Evolutionary conservation across 306 rosid species (phyloP).

Genomic region (Myrica gale): DNA sequence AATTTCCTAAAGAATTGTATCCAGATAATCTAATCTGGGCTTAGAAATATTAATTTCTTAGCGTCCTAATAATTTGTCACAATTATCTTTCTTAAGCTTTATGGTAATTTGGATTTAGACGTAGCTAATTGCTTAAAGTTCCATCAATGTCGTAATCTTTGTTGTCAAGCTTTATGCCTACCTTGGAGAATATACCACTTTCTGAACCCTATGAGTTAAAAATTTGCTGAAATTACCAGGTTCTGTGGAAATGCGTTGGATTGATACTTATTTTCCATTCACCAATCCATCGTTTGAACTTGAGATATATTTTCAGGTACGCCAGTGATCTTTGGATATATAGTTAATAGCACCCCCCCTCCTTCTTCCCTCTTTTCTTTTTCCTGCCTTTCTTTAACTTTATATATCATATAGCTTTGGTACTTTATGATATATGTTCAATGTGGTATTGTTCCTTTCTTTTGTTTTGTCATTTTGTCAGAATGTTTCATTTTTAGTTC

Average conservation of each 20-base stretch:
- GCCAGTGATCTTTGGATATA: conserved; percentile 16
- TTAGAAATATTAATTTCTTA: not conserved
- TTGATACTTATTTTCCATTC: conserved; percentile 93
- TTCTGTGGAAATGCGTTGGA: conserved; percentile 96
- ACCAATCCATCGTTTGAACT: conserved; percentile 96
- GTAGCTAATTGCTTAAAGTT: not conserved
- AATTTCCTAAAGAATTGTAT: not conserved
- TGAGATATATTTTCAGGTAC: conserved; percentile 87
- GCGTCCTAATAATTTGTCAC: not conserved
- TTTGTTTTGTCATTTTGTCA: not conserved
- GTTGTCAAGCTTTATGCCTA: not conserved
- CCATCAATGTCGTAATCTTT: not conserved
- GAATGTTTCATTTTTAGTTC: not conserved
- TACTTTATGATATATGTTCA: too few species aligned
- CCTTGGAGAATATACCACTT: not conserved
- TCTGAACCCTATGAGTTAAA: not conserved
- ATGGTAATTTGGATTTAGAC: not conserved
- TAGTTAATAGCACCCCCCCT: too few species aligned
- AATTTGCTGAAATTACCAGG: conserved; percentile 53
- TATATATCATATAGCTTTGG: not conserved
- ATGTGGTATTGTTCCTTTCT: not conserved
- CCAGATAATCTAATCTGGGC: not conserved
- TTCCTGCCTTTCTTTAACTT: not conserved
- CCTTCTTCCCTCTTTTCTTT: too few species aligned
- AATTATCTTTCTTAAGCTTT: not conserved